phyloP scores from a whole-genome alignment of 2,329 filamentous ascomycete genomes.

The Lachnellula subtilissima region DNA sequence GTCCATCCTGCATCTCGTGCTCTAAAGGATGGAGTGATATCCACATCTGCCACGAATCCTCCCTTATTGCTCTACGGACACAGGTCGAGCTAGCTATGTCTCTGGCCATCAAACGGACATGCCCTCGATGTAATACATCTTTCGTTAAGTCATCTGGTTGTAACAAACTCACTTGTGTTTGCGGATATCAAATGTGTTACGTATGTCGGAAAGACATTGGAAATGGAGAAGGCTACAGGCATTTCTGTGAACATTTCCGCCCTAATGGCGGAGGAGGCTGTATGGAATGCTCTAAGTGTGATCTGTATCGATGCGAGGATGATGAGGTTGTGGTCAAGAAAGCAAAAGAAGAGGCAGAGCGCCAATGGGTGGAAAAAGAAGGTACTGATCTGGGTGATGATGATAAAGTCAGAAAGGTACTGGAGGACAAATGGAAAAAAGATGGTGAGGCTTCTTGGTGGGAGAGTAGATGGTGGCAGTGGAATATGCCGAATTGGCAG shows the following conservation, averaged over 20 bases:
- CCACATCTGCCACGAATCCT: slow-evolving; percentile 84
- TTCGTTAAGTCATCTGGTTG: slow-evolving; percentile 93
- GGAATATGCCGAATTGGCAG: slow-evolving; percentile 26
- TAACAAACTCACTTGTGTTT: slow-evolving; percentile 94
- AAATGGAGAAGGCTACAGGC: slow-evolving; percentile 71
- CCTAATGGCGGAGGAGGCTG: slow-evolving; percentile 73
- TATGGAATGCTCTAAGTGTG: slow-evolving; percentile 73
- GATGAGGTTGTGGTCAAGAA: slow-evolving; percentile 65
- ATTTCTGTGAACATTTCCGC: slow-evolving; percentile 95
- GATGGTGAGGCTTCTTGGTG: slow-evolving; percentile 20
- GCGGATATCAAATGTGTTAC: slow-evolving; percentile 98
- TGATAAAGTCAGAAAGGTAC: slow-evolving; percentile 51
- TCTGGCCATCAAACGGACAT: slow-evolving; percentile 89
- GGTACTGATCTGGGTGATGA: slow-evolving; percentile 51
- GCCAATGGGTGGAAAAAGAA: slow-evolving; percentile 64
- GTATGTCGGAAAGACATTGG: slow-evolving; percentile 76
- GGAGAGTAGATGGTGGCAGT: slow-evolving; percentile 20
- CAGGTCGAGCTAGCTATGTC: slow-evolving; percentile 92
- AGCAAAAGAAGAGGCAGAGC: slow-evolving; percentile 68
- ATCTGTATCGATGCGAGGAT: slow-evolving; percentile 66
- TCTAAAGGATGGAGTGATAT: slow-evolving; percentile 79
- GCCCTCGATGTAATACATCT: slow-evolving; percentile 81
- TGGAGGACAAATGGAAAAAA: slow-evolving; percentile 44
- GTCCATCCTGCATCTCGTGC: slow-evolving; percentile 76
- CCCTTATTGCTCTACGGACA: slow-evolving; percentile 74